Evolutionary conservation across 352 stramenopile genomes (phyloP).

Genomic region (Globisporangium ultimum): DNA sequence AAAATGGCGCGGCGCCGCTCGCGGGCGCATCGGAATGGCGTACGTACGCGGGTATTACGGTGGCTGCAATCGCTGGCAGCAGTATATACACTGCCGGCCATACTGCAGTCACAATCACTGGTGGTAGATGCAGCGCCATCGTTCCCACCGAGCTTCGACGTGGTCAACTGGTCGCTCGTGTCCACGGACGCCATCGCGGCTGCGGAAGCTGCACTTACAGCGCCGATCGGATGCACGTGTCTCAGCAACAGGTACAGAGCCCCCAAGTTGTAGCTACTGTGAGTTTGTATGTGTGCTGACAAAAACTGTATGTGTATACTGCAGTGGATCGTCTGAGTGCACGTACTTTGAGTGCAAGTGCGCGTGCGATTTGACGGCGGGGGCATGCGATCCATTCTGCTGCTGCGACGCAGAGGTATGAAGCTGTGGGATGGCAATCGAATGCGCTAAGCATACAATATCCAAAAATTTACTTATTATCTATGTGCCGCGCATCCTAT

Average conservation of each 20-base stretch:
- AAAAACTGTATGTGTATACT: neutral
- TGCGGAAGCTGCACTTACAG: slow-evolving; percentile 17
- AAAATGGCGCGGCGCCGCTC: neutral
- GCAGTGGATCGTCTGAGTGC: slow-evolving; percentile 17
- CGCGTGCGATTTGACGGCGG: slow-evolving; percentile 42
- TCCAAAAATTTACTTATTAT: too few relatives aligned
- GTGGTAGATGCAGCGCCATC: neutral
- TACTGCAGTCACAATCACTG: neutral
- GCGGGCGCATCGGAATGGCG: neutral
- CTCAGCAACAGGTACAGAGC: slow-evolving; percentile 17
- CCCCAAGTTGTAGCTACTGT: neutral
- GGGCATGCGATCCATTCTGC: slow-evolving; percentile 41
- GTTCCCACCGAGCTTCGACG: slow-evolving; percentile 20
- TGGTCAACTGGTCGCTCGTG: slow-evolving; percentile 50
- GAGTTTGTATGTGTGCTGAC: neutral
- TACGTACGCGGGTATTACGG: neutral
- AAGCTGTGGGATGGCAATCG: neutral
- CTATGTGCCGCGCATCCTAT: neutral
- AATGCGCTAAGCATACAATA: too few relatives aligned
- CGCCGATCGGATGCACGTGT: slow-evolving; percentile 41
- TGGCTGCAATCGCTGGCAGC: neutral
- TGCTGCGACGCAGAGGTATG: slow-evolving; percentile 44
- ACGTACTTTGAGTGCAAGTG: slow-evolving; percentile 41
- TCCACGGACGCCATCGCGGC: slow-evolving; percentile 21
- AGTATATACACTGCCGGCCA: neutral